A percentile compares a stretch with the other conserved stretches of the same genome.
These are phyloP conservation scores for Termitomyces sp. DNA, from an alignment of 768 basidiomycete species.

Conservation along the genomic window DNA sequence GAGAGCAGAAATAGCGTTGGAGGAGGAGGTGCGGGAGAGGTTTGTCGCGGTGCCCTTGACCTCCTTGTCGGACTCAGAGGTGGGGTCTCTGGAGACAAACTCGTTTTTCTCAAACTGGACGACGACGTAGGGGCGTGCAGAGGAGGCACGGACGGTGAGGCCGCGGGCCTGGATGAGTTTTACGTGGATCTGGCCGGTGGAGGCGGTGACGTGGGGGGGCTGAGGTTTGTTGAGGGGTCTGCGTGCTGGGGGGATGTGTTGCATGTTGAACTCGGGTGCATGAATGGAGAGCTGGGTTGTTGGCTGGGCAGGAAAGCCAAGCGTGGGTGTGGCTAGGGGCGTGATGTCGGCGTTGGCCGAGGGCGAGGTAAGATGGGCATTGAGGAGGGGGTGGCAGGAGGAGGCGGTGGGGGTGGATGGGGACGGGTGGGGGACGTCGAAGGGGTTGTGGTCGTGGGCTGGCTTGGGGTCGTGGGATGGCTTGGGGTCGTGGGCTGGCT, in stretches of 20 bases:
- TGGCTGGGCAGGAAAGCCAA: constrained; percentile 52
- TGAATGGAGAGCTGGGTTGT: constrained; percentile 71
- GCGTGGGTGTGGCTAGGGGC: constrained; percentile 40
- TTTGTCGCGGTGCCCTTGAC: constrained; percentile 78
- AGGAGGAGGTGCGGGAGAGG: constrained; percentile 48
- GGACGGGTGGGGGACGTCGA: constrained; percentile 44
- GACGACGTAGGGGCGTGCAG: constrained; percentile 87
- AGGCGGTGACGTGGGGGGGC: constrained; percentile 35
- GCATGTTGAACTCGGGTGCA: constrained; percentile 85
- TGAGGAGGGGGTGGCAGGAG: constrained; percentile 41
- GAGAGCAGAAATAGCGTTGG: constrained; percentile 64
- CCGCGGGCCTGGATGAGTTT: constrained; percentile 91
- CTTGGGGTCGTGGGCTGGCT: constrained; percentile 21
- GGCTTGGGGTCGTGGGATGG: no score
- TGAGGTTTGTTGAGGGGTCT: no score
- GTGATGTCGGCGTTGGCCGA: constrained; percentile 44
- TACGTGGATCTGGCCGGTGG: constrained; percentile 83
- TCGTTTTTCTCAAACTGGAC: constrained; percentile 99
- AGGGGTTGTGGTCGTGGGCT: constrained; percentile 61
- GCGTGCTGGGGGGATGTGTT: constrained; percentile 51
- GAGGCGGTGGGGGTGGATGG: constrained; percentile 37
- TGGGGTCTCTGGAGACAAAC: constrained; percentile 90
- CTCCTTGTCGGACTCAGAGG: constrained; percentile 82
- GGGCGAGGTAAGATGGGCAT: constrained; percentile 27
- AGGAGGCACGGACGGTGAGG: constrained; percentile 67